phyloP scores from a whole-genome alignment of 2,329 filamentous ascomycete species.

The Paecilomyces formosus region DNA sequence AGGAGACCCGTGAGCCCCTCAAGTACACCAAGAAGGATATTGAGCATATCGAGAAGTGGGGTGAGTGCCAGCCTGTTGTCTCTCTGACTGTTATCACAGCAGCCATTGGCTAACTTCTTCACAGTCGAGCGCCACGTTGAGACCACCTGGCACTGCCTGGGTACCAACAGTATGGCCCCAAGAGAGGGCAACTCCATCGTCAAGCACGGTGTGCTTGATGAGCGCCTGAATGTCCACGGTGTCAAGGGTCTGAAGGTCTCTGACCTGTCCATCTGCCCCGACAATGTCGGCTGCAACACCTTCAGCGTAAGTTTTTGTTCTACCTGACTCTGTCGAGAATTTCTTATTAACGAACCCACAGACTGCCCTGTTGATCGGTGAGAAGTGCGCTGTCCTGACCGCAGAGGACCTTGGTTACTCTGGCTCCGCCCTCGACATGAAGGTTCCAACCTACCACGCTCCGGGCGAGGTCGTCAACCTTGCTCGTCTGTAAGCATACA shows the following conservation, averaged over 20 bases:
- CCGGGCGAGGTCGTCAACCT: conserved; percentile 31
- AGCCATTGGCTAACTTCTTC: conserved; percentile 26
- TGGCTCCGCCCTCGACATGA: conserved; percentile 68
- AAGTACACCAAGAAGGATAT: conserved; percentile 52
- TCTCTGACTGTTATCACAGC: conserved; percentile 3
- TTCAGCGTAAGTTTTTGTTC: conserved; percentile 32
- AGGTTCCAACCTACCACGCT: conserved; percentile 57
- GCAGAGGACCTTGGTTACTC: conserved; percentile 70
- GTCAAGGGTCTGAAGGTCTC: conserved; percentile 71
- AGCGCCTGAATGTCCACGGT: conserved; percentile 69
- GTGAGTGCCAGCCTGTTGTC: conserved; percentile 12
- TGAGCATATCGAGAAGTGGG: conserved; percentile 59
- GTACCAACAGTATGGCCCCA: conserved; percentile 71
- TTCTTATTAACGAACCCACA: conserved; percentile 25
- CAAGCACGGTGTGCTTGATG: conserved; percentile 65
- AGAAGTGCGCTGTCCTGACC: conserved; percentile 63
- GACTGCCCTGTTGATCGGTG: conserved; percentile 66
- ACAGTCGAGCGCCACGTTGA: conserved; percentile 62
- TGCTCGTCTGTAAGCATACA: conserved; percentile 16
- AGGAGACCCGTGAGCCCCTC: conserved; percentile 55
- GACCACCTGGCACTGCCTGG: conserved; percentile 63
- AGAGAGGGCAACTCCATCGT: conserved; percentile 70
- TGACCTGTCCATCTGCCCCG: conserved; percentile 68
- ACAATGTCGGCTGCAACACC: conserved; percentile 67
- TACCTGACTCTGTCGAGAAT: neutral